Evolutionary conservation across 441 rosid species (phyloP), one percentile per base, ranked within the genome.

Genomic region (Omphalea diandra): DNA sequence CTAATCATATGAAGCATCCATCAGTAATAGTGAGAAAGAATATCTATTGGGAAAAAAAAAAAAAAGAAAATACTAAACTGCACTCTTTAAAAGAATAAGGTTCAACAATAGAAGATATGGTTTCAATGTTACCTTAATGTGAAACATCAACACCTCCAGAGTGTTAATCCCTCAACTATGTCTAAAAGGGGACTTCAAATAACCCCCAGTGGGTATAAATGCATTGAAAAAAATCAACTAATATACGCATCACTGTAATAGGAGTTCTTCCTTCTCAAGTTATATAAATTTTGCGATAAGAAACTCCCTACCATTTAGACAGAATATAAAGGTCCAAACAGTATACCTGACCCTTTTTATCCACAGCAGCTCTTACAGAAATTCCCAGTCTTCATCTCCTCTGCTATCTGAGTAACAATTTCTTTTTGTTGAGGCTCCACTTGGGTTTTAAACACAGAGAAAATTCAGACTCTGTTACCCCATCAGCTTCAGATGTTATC

Each of bases 401-500:
- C 38, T 12, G 18, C 38, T 46, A 29, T 14, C 3, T 27, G 4
- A 65, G 40, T 15, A 40, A 46, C 15, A 22, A 15, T 53, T 11
- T 63, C 24, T 54, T 52, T 54, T 38, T 27, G 9, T 29, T 22
- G 9, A 17, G 12, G 60, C 46, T 40, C 68, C 5, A 7, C 32
- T n/a, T 22, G 69, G 33, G 20, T 46, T 69, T 60, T 36, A 27
- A 9, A 40, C 18, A 33, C 20, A 38, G 26, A 18, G 31, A n/a
- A 24, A 44, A 33, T 24, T 53, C 12, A 6, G 18, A 38, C 40
- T 49, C 57, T 24, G 15, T 9, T 32, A 11, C 18, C 50, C 47
- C 38, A 1, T 58, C 59, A 43, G 66, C 65, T 18, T 53, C 35
- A 47, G 60, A 71, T 46, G 59, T 66, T 36, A 14, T 73, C 77